These are phyloP conservation scores for Chlorophyllum brunneum DNA, from an alignment of 768 basidiomycete genomes.

Conservation along the genomic window DNA sequence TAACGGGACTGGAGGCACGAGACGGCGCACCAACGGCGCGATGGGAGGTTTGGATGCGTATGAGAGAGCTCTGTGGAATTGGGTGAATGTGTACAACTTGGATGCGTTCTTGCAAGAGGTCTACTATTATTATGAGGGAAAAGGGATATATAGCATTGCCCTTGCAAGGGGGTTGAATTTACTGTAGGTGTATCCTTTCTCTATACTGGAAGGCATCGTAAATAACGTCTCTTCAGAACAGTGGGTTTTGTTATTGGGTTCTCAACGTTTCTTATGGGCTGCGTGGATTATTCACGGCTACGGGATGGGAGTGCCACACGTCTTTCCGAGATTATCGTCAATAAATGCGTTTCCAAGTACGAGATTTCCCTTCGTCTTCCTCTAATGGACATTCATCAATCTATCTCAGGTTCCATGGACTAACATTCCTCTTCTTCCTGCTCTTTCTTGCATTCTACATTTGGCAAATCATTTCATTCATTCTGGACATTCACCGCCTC, in stretches of 20 bases:
- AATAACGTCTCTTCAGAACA: constrained; percentile 56
- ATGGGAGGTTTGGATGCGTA: constrained; percentile 77
- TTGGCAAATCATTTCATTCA: constrained; percentile 84
- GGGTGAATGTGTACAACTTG: constrained; percentile 98
- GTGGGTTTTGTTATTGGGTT: constrained; percentile 98
- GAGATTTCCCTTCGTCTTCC: constrained; percentile 20
- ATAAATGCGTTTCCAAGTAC: constrained; percentile 80
- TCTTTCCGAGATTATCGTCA: constrained; percentile 79
- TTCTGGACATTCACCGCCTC: constrained; percentile 69
- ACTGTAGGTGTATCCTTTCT: constrained; percentile 57
- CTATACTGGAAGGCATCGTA: constrained; percentile 14
- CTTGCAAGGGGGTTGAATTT: constrained; percentile 90
- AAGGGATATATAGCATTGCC: constrained; percentile 94
- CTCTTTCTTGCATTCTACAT: constrained; percentile 84
- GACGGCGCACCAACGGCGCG: constrained; percentile 34
- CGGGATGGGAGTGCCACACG: constrained; percentile 60
- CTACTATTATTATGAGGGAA: constrained; percentile 94
- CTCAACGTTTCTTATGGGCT: constrained; percentile 93
- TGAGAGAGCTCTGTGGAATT: constrained; percentile 95
- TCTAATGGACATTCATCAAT: background rate
- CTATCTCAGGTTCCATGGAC: constrained; percentile 68
- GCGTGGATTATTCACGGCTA: constrained; percentile 87
- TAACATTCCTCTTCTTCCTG: constrained; percentile 79
- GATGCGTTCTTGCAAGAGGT: constrained; percentile 95
- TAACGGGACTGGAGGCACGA: constrained; percentile 26